Base-by-base conservation (phyloP, 768 basidiomycete species). In the Lanmaoa rubissima region DNA sequence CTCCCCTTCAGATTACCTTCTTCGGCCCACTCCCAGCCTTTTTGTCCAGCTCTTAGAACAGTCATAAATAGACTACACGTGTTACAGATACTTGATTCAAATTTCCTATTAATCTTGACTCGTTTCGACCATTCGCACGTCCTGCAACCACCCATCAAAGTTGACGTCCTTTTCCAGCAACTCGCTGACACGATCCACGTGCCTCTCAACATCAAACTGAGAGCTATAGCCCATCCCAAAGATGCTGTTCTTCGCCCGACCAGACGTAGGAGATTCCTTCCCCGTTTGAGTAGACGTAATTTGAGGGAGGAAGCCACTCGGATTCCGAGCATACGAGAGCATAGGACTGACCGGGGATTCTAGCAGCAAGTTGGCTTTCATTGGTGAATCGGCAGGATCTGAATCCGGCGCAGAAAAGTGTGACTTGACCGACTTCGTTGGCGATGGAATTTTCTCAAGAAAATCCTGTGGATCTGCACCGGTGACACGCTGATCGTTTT, bases 121-220 rank as follows among this genome's bases (percentile, higher is more conserved):
- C 68, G 21, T 61, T 39, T 73, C 75, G 12, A 71, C 67, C 41
- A 68, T 66, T 44, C 71, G 73, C 34, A 73, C 60, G 61, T 80
- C 78, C 42, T 68, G 75, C 63, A 82, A 61, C 83, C 82, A 85
- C 9, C 75, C 78, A 38, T 74, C 76, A 59, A 79, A 83, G 59
- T 85, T 83, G 5, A 85, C 76, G 56, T 86, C 86, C 59, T 76
- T 75, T 65, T 83, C 81, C 58, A 86, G 69, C 59, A 84, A 63
- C 65, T 80, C 82, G 47, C 75, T 79, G 6, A 84, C 83, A 59
- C 75, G 67, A 46, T 80, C 79, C 17, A 82, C 77, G 58, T 78
- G 76, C n/a, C 73, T 76, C 61, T 84, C 81, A 3, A 85, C 74
- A 55, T 84, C 81, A 54, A 82, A 80, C 58, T 85, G 84, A 5